Percentiles rank a stretch among this genome's conserved stretches.
Conservation (phyloP, 2,329 filamentous ascomycete genomes). For the Neocatenulostroma microsporum region DNA sequence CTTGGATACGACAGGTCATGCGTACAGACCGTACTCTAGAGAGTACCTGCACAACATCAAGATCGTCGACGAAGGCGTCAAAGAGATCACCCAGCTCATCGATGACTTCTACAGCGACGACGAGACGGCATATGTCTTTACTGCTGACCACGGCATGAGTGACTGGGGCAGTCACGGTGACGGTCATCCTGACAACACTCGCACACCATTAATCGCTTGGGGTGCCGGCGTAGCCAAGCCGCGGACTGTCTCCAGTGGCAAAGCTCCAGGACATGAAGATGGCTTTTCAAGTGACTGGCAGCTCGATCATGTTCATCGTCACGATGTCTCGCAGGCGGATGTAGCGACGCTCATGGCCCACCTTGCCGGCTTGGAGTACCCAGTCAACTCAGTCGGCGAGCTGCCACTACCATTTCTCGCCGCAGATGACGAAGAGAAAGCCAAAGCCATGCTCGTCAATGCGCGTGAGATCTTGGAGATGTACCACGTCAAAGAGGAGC, state of each 20-base stretch:
- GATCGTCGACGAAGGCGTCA: conserved; percentile 81
- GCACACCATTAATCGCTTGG: conserved; percentile 88
- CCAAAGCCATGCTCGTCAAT: conserved; percentile 76
- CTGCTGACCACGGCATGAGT: conserved; percentile 97
- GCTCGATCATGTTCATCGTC: conserved; percentile 68
- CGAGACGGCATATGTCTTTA: conserved; percentile 92
- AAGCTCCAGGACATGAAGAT: conserved; percentile 78
- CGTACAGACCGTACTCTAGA: conserved; percentile 80
- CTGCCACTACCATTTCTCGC: conserved; percentile 77
- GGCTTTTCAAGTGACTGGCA: conserved; percentile 82
- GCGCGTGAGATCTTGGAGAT: conserved; percentile 84
- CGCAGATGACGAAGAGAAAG: conserved; percentile 65
- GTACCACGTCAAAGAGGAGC: conserved; percentile 86
- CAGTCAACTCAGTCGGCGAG: conserved; percentile 92
- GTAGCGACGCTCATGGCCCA: conserved; percentile 94
- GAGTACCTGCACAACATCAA: conserved; percentile 95
- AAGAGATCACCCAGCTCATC: conserved; percentile 72
- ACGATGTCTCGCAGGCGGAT: conserved; percentile 91
- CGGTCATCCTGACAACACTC: conserved; percentile 92
- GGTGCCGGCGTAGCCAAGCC: conserved; percentile 83
- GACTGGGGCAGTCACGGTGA: conserved; percentile 99
- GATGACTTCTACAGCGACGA: conserved; percentile 75
- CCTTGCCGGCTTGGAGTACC: conserved; percentile 77
- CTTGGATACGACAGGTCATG: conserved; percentile 82
- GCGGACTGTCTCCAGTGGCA: conserved; percentile 44